These are phyloP conservation scores for Lactifluus echinatus DNA, from an alignment of 768 basidiomycete species.

Conservation along the genomic window DNA sequence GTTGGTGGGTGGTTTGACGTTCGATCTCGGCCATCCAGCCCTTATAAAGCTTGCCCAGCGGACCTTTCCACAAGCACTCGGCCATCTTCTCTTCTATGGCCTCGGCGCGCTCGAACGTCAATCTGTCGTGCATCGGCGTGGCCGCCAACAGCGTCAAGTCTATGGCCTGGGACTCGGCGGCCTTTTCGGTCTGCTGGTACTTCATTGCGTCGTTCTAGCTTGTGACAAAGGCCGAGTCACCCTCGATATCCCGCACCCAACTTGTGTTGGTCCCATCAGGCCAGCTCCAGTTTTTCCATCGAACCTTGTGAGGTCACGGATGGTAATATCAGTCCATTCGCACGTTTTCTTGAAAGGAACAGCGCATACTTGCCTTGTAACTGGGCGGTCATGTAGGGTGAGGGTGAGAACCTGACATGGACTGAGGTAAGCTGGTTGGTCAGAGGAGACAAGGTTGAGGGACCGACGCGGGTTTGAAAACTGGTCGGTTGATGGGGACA, in stretches of 20 bases:
- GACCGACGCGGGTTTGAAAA: no score
- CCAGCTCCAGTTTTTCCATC: conserved; percentile 18
- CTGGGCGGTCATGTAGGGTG: no score
- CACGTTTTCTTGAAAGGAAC: not conserved
- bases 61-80: not conserved
- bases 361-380: conserved; percentile 14
- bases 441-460: no score
- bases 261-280: conserved; percentile 19
- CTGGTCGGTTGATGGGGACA: no score
- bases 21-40: conserved; percentile 12
- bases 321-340: not conserved
- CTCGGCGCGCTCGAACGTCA: conserved; percentile 16
- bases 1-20: not conserved
- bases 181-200: not conserved
- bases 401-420: no score
- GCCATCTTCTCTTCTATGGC: conserved; percentile 11
- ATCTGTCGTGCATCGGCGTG: conserved; percentile 12
- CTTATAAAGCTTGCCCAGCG: not conserved
- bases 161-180: conserved; percentile 9
- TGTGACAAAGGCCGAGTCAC: not conserved
- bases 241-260: conserved; percentile 10
- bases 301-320: conserved; percentile 5
- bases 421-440: no score
- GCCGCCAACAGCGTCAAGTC: conserved; percentile 2
- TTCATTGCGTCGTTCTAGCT: conserved; percentile 9